These are phyloP conservation scores for Candida sakaeoensis DNA, from an alignment of 805 yeast genomes.

Conservation along the genomic window DNA sequence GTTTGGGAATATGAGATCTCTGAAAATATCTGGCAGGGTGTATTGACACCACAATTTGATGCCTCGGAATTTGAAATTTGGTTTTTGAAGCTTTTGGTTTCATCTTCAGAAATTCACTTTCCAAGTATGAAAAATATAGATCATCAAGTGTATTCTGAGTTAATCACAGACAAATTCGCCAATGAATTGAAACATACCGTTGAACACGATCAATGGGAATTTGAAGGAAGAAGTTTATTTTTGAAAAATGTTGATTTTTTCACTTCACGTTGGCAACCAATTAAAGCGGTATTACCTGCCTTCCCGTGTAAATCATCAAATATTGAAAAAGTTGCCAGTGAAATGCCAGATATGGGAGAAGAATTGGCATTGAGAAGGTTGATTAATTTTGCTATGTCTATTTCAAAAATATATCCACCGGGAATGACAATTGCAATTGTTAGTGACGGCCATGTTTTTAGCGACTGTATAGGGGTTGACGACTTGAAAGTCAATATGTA, in stretches of 20 bases:
- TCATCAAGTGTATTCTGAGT: slow-evolving; percentile 7
- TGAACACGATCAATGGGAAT: slow-evolving; percentile 46
- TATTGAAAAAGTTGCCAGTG: slow-evolving; percentile 45
- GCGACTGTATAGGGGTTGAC: slow-evolving; percentile 60
- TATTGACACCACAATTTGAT: slow-evolving; percentile 24
- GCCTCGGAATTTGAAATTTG: slow-evolving; percentile 26
- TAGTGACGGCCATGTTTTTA: slow-evolving; percentile 63
- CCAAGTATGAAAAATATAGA: slow-evolving; percentile 3
- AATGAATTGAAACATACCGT: slow-evolving; percentile 45
- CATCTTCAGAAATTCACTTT: slow-evolving; percentile 17
- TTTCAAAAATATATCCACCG: slow-evolving; percentile 44
- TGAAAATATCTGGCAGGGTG: slow-evolving; percentile 20
- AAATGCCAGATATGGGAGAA: slow-evolving; percentile 52
- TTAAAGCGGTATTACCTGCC: slow-evolving; percentile 60
- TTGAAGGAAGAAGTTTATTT: slow-evolving; percentile 43
- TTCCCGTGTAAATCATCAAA: slow-evolving; percentile 67
- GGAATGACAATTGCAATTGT: slow-evolving; percentile 56
- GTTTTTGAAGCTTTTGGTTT: slow-evolving; percentile 27
- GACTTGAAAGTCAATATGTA: slow-evolving; percentile 51
- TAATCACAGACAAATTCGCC: slow-evolving; percentile 43
- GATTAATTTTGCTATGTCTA: slow-evolving; percentile 25
- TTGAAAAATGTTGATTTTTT: slow-evolving; percentile 42
- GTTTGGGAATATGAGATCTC: slow-evolving; percentile 21
- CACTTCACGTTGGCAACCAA: slow-evolving; percentile 43
- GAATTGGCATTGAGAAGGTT: slow-evolving; percentile 31